Base-by-base conservation (phyloP, 177 flowering plant genomes). In the Telopea speciosissima region DNA sequence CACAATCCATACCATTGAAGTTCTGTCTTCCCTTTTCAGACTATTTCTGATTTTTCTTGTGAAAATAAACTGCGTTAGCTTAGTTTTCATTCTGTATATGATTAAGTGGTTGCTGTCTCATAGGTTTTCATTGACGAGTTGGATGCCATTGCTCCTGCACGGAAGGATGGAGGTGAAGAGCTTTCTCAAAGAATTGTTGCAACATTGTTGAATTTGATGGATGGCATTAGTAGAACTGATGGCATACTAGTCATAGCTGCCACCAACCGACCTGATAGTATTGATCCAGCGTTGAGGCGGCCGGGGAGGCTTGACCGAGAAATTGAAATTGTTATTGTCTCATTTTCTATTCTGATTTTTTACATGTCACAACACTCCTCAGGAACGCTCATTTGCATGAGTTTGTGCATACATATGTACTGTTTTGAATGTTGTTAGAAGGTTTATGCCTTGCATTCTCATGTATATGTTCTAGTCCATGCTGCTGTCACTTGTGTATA, bases 121-220 rank as follows among this genome's bases (percentile, higher is more conserved):
- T 63, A 93, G 99, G 89, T 96, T 16, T 96, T 96, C 85, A 90
- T 96, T 68, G 99, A 96, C 81, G 98, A 96, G 77, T 79, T 96
- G 80, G 97, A 96, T 87, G 92, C 98, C 23, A 89, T 96, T 79
- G 98, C 97, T 33, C 99, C 98, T 65, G 89, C 95, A 65, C 85
- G 97, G 44, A 90, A 85, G 76, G 90, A 87, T 71, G 98, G 93
- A 65, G 86, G 97, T 76, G 97, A 91, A 74, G 93, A 84, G 52
- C 82, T 93, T 33, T 93, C 98, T 69, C 90, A 86, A 62, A 86
- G 98, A 79, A 87, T 96, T 85, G 95, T 93, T 74, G 91, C 90
- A 31, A 87, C 99, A 62, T 83, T 96, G 75, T 82, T 93, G 77
- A 87, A 82, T 74, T 82, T 93, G 80, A 93, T 96, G 97, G 99